phyloP scores from a whole-genome alignment of 73 alveolate genomes.

The Tetrahymena borealis region DNA sequence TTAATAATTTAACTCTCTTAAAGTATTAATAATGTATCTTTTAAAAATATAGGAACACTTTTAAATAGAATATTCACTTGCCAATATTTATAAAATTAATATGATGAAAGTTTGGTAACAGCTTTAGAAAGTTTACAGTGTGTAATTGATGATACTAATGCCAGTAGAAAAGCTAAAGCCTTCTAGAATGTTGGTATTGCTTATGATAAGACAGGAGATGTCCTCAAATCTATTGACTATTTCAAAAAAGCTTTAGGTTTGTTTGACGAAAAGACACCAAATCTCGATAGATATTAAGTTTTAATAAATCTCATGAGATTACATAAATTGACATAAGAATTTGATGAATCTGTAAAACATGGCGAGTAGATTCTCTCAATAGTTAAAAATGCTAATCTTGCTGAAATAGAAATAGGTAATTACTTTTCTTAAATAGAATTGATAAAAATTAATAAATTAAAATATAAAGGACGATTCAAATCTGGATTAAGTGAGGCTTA shows the following conservation, averaged over 20 bases:
- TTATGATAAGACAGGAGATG: neutral
- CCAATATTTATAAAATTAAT: neutral
- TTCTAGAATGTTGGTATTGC: neutral
- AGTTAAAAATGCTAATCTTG: neutral
- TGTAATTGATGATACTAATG: neutral
- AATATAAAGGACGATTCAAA: neutral
- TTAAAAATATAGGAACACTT: neutral
- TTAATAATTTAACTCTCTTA: neutral
- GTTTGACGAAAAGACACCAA: neutral
- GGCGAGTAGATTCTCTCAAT: neutral
- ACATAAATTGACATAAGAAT: neutral
- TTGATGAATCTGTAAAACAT: neutral
- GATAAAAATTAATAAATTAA: neutral
- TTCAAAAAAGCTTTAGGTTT: neutral
- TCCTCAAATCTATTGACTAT: neutral
- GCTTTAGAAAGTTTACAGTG: neutral
- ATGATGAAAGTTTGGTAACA: neutral
- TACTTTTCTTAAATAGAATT: neutral
- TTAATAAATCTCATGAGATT: neutral
- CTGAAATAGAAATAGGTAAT: neutral
- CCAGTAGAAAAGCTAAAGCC: neutral
- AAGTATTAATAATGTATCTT: neutral
- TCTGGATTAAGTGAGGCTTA: neutral
- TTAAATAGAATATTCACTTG: neutral
- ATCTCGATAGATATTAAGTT: neutral